A percentile compares a stretch with the other conserved stretches of the same genome.
phyloP scores from a whole-genome alignment of 192 early-diverging fungal genomes.

The Backusella circina region DNA sequence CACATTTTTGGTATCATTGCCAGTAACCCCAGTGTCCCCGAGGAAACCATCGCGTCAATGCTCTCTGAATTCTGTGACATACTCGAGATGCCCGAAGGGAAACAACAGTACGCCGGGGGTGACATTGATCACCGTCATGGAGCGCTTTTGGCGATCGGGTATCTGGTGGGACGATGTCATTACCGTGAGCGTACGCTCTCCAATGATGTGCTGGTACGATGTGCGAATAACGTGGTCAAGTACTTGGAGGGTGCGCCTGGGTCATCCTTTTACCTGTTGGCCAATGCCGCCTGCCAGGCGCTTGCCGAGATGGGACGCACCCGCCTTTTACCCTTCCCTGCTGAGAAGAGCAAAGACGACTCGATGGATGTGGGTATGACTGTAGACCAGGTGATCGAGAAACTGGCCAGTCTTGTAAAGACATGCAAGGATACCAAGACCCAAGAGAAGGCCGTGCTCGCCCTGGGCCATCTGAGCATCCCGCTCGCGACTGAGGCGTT shows the following conservation, averaged over 20 bases:
- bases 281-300: slow-evolving; percentile 60
- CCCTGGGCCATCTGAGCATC: slow-evolving; percentile 67
- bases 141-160: slow-evolving; percentile 64
- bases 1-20: slow-evolving; percentile 72
- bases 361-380: slow-evolving; percentile 23
- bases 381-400: slow-evolving; percentile 19
- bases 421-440: slow-evolving; percentile 69
- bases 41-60: slow-evolving; percentile 10
- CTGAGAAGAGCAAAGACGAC: neutral
- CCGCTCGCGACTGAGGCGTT: slow-evolving; percentile 21
- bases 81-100: slow-evolving; percentile 17
- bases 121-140: slow-evolving; percentile 62
- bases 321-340: slow-evolving; percentile 36
- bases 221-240: slow-evolving; percentile 39
- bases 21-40: slow-evolving; percentile 39
- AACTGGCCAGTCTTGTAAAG: slow-evolving; percentile 44
- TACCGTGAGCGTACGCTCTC: slow-evolving; percentile 50
- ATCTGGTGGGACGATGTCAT: slow-evolving; percentile 55
- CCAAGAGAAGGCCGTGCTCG: slow-evolving; percentile 67
- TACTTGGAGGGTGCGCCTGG: slow-evolving; percentile 39
- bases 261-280: slow-evolving; percentile 44
- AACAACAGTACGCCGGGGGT: slow-evolving; percentile 11
- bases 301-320: slow-evolving; percentile 75
- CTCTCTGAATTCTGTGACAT: slow-evolving; percentile 17
- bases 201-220: slow-evolving; percentile 36